Evolutionary conservation across 2,329 filamentous ascomycete genomes (phyloP).

Genomic region (Hyphodiscus sp.): DNA sequence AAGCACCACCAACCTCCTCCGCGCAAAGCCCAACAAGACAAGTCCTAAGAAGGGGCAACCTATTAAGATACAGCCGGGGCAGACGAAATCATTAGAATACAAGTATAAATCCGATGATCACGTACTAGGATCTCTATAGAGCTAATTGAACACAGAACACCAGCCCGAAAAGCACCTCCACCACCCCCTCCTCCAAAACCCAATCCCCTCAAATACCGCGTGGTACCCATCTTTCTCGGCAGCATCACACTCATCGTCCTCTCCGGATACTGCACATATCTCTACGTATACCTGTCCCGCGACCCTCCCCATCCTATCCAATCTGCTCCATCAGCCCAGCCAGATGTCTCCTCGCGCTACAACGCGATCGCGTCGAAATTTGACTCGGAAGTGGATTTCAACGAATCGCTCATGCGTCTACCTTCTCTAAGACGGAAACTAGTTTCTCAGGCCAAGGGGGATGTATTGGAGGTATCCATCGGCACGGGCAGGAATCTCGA

Average conservation of each 20-base stretch:
- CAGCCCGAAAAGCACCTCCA: conserved; percentile 11
- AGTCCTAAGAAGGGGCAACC: not conserved
- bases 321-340: conserved; percentile 10
- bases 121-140: not conserved
- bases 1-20: not conserved
- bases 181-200: conserved; percentile 4
- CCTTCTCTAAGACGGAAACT: conserved; percentile 43
- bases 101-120: conserved; percentile 9
- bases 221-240: conserved; percentile 20
- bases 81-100: conserved; percentile 3
- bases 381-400: conserved; percentile 50
- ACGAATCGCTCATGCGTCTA: conserved; percentile 52
- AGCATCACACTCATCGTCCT: conserved; percentile 13
- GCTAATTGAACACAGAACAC: conserved; percentile 12
- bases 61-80: not conserved
- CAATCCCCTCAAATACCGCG: conserved; percentile 22
- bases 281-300: conserved; percentile 29
- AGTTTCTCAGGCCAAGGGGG: conserved; percentile 41
- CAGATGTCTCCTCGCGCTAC: conserved; percentile 28
- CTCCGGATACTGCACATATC: conserved; percentile 27
- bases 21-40: not conserved
- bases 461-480: conserved; percentile 57
- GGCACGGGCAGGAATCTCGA: conserved; percentile 56
- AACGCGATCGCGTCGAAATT: conserved; percentile 44
- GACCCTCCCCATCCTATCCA: conserved; percentile 17